These are phyloP conservation scores for Pecoramyces ruminantium DNA, from an alignment of 192 early-diverging fungal species.

Conservation along the genomic window DNA sequence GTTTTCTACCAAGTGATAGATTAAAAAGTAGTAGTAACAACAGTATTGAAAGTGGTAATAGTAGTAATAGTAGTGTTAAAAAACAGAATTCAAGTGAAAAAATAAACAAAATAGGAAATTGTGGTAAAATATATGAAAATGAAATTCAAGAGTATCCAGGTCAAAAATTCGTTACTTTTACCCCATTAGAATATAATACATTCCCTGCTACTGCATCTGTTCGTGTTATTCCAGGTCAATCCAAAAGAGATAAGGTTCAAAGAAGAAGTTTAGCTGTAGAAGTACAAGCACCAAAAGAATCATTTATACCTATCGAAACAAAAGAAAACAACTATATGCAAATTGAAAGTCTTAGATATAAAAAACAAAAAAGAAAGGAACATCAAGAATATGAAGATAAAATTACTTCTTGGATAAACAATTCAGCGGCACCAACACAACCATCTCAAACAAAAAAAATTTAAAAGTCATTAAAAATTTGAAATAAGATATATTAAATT, in stretches of 20 bases:
- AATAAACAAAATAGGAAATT: not conserved
- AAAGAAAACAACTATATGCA: not conserved
- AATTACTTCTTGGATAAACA: not conserved
- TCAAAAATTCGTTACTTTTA: not conserved
- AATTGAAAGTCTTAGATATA: not conserved
- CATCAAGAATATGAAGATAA: not conserved
- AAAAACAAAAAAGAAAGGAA: not conserved
- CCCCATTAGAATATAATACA: not conserved
- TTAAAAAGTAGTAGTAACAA: not conserved
- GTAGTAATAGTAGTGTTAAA: not conserved
- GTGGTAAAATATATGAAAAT: not conserved
- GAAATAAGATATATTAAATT: too few relatives aligned
- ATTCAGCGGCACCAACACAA: not conserved
- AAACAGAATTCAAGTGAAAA: not conserved
- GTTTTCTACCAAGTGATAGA: not conserved
- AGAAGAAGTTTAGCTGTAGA: not conserved
- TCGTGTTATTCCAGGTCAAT: not conserved
- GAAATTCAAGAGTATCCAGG: not conserved
- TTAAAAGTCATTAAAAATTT: not conserved
- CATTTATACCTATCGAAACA: not conserved
- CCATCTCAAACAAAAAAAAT: not conserved
- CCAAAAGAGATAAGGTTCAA: not conserved
- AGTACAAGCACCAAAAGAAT: not conserved
- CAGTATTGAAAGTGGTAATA: not conserved
- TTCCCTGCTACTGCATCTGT: not conserved